phyloP scores from a whole-genome alignment of 495 filamentous ascomycete genomes.

The Podospora pseudocomata region DNA sequence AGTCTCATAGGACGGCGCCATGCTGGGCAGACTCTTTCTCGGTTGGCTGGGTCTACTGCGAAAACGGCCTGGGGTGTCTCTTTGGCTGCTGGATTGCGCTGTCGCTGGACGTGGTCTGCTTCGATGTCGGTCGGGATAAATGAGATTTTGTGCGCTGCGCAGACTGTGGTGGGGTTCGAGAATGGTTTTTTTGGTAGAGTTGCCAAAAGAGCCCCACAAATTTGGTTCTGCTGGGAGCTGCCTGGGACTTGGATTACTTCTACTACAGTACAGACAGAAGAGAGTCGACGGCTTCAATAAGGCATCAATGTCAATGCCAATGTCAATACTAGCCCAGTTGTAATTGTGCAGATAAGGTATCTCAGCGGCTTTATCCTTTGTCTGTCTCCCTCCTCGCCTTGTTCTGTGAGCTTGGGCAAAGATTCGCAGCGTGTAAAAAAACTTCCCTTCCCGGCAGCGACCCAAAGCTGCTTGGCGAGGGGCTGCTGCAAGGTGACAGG shows the following conservation, averaged over 20 bases:
- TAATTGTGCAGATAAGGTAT: background rate
- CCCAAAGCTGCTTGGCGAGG: background rate
- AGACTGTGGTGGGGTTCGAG: conserved; percentile 35
- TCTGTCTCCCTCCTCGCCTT: background rate
- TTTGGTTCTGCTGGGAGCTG: background rate
- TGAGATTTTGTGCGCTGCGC: conserved; percentile 37
- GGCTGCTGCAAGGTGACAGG: background rate
- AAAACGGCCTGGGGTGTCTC: conserved; percentile 11
- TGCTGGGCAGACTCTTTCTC: conserved; percentile 37
- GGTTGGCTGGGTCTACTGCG: conserved; percentile 8
- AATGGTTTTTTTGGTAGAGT: conserved; percentile 17
- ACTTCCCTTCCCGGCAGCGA: conserved; percentile 1
- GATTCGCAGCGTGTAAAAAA: background rate
- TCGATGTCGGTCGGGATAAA: conserved; percentile 27
- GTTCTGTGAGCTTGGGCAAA: background rate
- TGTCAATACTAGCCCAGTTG: background rate
- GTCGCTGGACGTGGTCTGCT: conserved; percentile 21
- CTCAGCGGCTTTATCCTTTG: background rate
- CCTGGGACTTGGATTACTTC: no score
- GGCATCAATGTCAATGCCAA: background rate
- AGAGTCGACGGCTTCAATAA: no score
- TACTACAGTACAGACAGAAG: no score
- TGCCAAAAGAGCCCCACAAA: conserved; percentile 34
- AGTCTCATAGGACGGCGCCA: conserved; percentile 58
- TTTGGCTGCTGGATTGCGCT: conserved; percentile 14